A percentile compares a stretch with the other conserved stretches of the same genome.
phyloP scores from a whole-genome alignment of 371 early-diverging fungal species.

The Coemansia sp. region DNA sequence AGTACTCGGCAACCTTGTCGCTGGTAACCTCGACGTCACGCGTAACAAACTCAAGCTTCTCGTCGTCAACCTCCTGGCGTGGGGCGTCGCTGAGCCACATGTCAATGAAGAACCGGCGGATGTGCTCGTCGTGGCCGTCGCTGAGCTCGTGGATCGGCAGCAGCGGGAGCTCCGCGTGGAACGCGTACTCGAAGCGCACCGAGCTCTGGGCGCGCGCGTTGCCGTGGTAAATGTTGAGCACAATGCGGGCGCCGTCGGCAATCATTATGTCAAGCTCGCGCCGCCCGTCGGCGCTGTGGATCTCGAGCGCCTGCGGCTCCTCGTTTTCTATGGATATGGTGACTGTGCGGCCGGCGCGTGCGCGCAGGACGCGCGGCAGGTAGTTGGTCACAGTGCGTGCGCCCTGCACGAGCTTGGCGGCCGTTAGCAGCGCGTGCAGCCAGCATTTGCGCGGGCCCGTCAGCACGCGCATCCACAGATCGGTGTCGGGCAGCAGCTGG shows the following conservation, averaged over 20 bases:
- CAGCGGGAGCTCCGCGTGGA: slow-evolving; percentile 78
- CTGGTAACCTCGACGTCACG: slow-evolving; percentile 14
- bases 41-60: slow-evolving; percentile 5
- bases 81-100: slow-evolving; percentile 57
- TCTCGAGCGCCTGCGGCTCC: not conserved
- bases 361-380: slow-evolving; percentile 73
- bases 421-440: slow-evolving; percentile 83
- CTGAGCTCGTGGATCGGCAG: slow-evolving; percentile 90
- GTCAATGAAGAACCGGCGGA: slow-evolving; percentile 84
- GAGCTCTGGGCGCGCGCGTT: slow-evolving; percentile 1
- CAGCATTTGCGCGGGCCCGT: slow-evolving; percentile 70
- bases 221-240: slow-evolving; percentile 16
- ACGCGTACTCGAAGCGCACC: slow-evolving; percentile 72
- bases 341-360: slow-evolving; percentile 74
- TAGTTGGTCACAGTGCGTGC: slow-evolving; percentile 78
- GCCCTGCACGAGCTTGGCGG: slow-evolving; percentile 78
- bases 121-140: slow-evolving; percentile 87
- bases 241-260: not conserved
- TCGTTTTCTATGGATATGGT: slow-evolving; percentile 34
- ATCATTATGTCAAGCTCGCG: slow-evolving; percentile 14
- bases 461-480: slow-evolving; percentile 71
- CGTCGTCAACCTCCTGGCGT: slow-evolving; percentile 13
- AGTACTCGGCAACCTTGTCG: slow-evolving; percentile 55
- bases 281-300: not conserved
- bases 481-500: slow-evolving; percentile 57